A percentile compares a stretch with the other conserved stretches of the same genome.
phyloP scores from a whole-genome alignment of 208 protist species.

The Trypanosomatidae sp. region DNA sequence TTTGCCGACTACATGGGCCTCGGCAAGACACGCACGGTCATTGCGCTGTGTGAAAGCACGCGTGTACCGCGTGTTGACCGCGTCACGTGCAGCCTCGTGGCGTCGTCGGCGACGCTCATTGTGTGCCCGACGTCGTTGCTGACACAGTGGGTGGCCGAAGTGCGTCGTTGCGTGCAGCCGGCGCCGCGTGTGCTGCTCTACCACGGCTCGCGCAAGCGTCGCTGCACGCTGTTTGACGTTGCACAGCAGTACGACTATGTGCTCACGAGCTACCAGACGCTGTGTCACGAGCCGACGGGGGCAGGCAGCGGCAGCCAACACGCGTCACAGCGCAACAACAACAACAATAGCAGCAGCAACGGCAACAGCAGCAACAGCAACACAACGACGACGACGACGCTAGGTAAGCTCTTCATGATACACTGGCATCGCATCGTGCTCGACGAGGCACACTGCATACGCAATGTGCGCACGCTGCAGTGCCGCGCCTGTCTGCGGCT shows the following conservation, averaged over 20 bases:
- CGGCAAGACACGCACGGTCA: constrained; percentile 58
- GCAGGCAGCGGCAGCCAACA: neutral
- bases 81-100: constrained; percentile 42
- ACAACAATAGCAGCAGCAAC: neutral
- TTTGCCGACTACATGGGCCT: constrained; percentile 72
- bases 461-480: constrained; percentile 40
- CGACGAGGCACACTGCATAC: constrained; percentile 85
- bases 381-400: neutral
- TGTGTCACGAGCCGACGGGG: constrained; percentile 18
- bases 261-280: constrained; percentile 50
- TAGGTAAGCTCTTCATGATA: constrained; percentile 50
- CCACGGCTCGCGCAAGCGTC: constrained; percentile 23
- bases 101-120: constrained; percentile 51
- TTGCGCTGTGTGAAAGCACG: constrained; percentile 55
- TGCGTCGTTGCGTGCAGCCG: constrained; percentile 18
- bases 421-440: constrained; percentile 82
- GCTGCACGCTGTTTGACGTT: constrained; percentile 24
- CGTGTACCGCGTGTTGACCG: constrained; percentile 14
- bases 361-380: neutral
- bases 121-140: constrained; percentile 60
- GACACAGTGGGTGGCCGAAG: constrained; percentile 54
- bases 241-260: constrained; percentile 78
- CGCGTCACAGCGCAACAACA: too few species aligned
- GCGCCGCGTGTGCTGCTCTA: constrained; percentile 57
- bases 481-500: constrained; percentile 30